Evolutionary conservation across 1,139 yeast species (phyloP), one percentile per base, ranked within the genome.

Genomic region (Taphrina wiesneri): DNA sequence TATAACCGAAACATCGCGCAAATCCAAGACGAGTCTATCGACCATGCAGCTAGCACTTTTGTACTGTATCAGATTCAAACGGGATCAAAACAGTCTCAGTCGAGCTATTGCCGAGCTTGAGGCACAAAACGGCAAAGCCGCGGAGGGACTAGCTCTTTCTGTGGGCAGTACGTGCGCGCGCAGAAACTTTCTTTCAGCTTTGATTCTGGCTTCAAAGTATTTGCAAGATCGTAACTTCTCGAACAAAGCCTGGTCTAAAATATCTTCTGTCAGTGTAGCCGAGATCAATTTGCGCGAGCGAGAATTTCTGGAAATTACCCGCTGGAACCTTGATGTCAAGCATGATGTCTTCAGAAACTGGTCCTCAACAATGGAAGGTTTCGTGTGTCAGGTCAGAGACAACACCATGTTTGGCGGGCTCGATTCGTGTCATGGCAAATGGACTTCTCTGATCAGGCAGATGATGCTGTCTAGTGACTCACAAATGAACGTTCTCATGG

Each of bases 161-260:
- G 65, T 53, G 23, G 56, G 47, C 21, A 45, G 49, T 19, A 67
- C 70, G 32, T 86, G 89, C 72, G 87, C 90, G 6, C 84, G 88
- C 71, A 83, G 88, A 70, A 80, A 85, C 54, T 86, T 89, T 70
- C 79, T 89, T 69, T 84, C 87, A 2, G 81, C 88, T 71, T 75
- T 88, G 63, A 86, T 88, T 67, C 77, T 88, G 59, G 86, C 93
- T 1, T 83, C 87, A 65, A 89, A 89, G 74, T 88, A 85, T 74
- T 80, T 83, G 69, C 90, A 86, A 74, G 96, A 89, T 75, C 83
- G 85, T 67, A 87, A 86, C 73, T 88, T 84, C 75, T 80, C 88
- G 25, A 81, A 87, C 70, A 81, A 80, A 70, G 83, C 88, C n/a
- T 89, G 96, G 96, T 79, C 87, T 64, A 85, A 84, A 73, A 85